Conservation (phyloP, 2,329 filamentous ascomycete genomes). For the Arthrinium puccinioides region DNA sequence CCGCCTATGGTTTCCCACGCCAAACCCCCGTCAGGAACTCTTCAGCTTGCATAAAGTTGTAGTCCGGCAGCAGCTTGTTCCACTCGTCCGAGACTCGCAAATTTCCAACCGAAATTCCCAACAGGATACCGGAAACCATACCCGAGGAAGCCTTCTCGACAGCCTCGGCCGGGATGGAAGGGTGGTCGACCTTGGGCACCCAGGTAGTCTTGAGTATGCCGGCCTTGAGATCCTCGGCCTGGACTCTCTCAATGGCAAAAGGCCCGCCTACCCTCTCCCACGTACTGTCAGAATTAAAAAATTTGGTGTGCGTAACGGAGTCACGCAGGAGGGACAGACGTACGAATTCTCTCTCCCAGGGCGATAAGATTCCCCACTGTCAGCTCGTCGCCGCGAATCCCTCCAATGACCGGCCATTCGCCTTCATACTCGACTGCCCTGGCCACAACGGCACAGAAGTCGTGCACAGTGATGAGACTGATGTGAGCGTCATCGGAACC, state of each 20-base stretch:
- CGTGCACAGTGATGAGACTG: constrained; percentile 35
- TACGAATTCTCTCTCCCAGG: constrained; percentile 32
- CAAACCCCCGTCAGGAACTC: constrained; percentile 29
- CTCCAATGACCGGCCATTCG: constrained; percentile 33
- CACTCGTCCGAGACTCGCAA: constrained; percentile 35
- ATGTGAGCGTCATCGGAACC: constrained; percentile 33
- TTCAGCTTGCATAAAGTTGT: constrained; percentile 30
- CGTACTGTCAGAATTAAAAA: constrained; percentile 7
- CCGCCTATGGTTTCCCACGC: constrained; percentile 25
- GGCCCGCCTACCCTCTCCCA: constrained; percentile 16
- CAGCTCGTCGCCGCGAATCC: constrained; percentile 30
- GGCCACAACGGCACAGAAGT: constrained; percentile 31
- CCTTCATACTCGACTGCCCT: constrained; percentile 34
- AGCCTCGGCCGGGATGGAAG: too few species aligned
- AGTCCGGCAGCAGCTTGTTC: constrained; percentile 36
- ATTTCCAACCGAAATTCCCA: constrained; percentile 30
- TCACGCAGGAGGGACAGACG: not conserved
- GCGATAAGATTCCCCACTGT: constrained; percentile 28
- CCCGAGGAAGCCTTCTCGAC: constrained; percentile 24
- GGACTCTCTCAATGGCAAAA: constrained; percentile 37
- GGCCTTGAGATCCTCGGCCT: constrained; percentile 36
- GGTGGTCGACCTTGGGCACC: too few species aligned
- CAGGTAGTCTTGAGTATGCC: constrained; percentile 33
- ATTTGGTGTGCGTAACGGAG: not conserved
- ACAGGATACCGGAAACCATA: constrained; percentile 31